Evolutionary conservation across 2,329 filamentous ascomycete genomes (phyloP), one percentile per base, ranked within the genome.

Genomic region (Harringtonia aguacate): DNA sequence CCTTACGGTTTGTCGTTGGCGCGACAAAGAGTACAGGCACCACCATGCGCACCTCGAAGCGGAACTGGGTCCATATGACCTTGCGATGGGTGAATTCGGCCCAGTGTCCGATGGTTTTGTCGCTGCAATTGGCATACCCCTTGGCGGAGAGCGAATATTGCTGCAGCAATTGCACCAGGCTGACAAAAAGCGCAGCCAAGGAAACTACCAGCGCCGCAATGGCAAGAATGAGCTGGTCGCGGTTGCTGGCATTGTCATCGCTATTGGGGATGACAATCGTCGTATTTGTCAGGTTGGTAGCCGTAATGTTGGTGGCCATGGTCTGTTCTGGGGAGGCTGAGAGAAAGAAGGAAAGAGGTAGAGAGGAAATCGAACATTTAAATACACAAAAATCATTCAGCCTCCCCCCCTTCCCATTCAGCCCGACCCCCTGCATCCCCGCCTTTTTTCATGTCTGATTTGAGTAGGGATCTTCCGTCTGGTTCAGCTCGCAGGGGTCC

Each of bases 11-110:
- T 17, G 35, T 48, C 0, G 69, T 65, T 0, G 61, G 59, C 8
- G 63, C 68, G 34, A 73, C 62, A 39, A 73, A 73, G 37, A 73
- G 68, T 50, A 73, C 69, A 27, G 69, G 70, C 0, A 65, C 58
- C 33, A 68, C 60, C 44, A 69, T 72, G 41, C 64, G 58, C 8
- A 72, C 69, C 48, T 72, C 68, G 49, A 71, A 69, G 2, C 69
- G 68, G 20, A 73, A 57, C 52, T 71, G 66, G 24, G 60, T 57
- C 46, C 56, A 60, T 3, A 57, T 58, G 43, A 72, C 65, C 2
- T 53, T 56, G 9, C 68, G 60, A 2, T 58, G 56, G 46, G 64
- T 68, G 18, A 58, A 63, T 4, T 51, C 46, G 8, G 63, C 58
- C 70, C 70, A 73, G 17, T 57, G 55, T 1, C 70, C 69, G 56